A percentile compares a stretch with the other conserved stretches of the same genome.
phyloP scores from a whole-genome alignment of 148 eudicot species.

The Fallopia convolvulus region DNA sequence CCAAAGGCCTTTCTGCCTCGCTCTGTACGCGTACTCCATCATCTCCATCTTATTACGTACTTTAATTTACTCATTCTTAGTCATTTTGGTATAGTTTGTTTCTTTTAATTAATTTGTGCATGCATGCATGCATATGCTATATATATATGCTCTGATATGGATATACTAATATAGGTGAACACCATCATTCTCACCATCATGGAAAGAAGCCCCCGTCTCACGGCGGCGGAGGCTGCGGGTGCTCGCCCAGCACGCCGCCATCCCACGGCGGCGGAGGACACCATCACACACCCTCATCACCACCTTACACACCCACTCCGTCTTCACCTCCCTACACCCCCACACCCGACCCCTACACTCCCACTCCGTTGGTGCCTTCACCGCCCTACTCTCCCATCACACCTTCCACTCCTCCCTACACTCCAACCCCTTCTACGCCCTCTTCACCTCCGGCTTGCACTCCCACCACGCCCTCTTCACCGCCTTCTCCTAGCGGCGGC shows the following conservation, averaged over 20 bases:
- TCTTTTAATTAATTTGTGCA: neutral
- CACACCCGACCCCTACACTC: neutral
- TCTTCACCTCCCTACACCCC: neutral
- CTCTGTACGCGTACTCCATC: neutral
- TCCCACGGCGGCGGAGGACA: neutral
- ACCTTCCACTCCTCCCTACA: neutral
- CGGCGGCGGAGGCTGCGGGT: neutral
- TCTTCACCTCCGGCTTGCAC: conserved; percentile 16
- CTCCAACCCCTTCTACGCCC: conserved; percentile 24
- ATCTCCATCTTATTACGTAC: neutral
- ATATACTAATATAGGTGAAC: neutral
- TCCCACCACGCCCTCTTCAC: neutral
- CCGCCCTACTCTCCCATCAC: neutral
- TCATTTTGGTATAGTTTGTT: too few relatives aligned
- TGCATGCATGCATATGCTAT: neutral
- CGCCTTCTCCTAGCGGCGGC: conserved; percentile 21
- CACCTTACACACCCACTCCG: neutral
- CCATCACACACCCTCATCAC: neutral
- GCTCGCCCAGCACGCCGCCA: neutral
- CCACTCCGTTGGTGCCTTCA: neutral
- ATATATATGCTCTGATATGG: too few relatives aligned
- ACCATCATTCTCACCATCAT: neutral
- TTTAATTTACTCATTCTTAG: neutral
- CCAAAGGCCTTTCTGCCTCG: neutral
- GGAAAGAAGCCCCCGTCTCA: neutral